Percentiles rank a stretch among this genome's conserved stretches.
Evolutionary conservation across 805 yeast genomes (phyloP).

Genomic region (Metschnikowia corniflorae): DNA sequence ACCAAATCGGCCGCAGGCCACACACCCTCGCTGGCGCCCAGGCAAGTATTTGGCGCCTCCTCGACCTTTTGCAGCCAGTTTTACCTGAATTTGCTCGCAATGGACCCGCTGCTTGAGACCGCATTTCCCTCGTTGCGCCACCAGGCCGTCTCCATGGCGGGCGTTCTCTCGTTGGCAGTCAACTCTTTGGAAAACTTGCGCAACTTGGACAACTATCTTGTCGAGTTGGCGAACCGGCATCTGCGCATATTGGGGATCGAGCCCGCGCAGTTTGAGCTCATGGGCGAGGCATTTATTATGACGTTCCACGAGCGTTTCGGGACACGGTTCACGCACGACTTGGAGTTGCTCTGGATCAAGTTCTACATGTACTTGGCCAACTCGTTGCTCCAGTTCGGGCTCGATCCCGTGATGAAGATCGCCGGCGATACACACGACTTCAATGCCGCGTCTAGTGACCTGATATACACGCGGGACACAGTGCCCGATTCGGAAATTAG

Average conservation of each 20-base stretch:
- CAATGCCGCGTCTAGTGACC: slow-evolving; percentile 4
- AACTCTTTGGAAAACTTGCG: slow-evolving; percentile 58
- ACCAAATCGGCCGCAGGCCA: slow-evolving; percentile 12
- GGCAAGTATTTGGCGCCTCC: slow-evolving; percentile 23
- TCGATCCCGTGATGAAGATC: slow-evolving; percentile 42
- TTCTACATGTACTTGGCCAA: slow-evolving; percentile 67
- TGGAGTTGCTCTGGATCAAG: slow-evolving; percentile 70
- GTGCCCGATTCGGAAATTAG: slow-evolving; percentile 9
- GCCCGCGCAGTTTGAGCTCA: slow-evolving; percentile 59
- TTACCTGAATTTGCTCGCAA: slow-evolving; percentile 61
- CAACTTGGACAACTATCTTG: slow-evolving; percentile 55
- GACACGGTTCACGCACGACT: slow-evolving; percentile 49
- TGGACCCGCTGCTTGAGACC: slow-evolving; percentile 58
- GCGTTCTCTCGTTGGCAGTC: slow-evolving; percentile 68
- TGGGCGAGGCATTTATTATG: slow-evolving; percentile 69
- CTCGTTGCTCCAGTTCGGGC: slow-evolving; percentile 58
- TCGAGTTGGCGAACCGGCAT: slow-evolving; percentile 69
- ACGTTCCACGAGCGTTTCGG: slow-evolving; percentile 67
- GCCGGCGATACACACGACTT: slow-evolving; percentile 1
- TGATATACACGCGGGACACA: slow-evolving; percentile 10
- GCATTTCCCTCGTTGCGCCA: slow-evolving; percentile 72
- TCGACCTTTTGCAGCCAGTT: slow-evolving; percentile 74
- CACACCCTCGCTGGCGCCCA: slow-evolving; percentile 13
- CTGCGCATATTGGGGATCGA: slow-evolving; percentile 72
- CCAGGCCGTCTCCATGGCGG: slow-evolving; percentile 79